Conservation (phyloP, 2,329 filamentous ascomycete species). For the Venturia oleaginea region DNA sequence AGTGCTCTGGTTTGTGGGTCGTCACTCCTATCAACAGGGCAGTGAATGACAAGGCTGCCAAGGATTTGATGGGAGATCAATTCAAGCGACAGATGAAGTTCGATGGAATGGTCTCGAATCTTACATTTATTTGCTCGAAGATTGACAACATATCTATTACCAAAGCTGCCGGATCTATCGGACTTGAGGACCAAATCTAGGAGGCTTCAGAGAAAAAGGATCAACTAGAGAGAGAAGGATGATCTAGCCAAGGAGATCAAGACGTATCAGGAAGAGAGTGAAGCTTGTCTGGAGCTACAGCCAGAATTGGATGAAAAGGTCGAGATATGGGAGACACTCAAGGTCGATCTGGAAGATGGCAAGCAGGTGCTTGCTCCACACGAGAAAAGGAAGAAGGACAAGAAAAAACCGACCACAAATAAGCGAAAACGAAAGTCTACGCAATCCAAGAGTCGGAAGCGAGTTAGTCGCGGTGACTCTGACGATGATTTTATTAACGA, state of each 20-base stretch:
- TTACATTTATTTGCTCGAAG: conserved; percentile 56
- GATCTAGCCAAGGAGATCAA: conserved; percentile 17
- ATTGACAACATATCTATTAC: conserved; percentile 50
- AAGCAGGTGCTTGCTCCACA: conserved; percentile 34
- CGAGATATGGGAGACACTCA: conserved; percentile 37
- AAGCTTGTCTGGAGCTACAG: conserved; percentile 25
- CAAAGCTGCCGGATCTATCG: conserved; percentile 34
- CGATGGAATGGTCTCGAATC: conserved; percentile 44
- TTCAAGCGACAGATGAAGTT: conserved; percentile 53
- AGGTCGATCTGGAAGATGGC: conserved; percentile 31
- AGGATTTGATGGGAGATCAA: conserved; percentile 45
- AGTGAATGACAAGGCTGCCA: conserved; percentile 51
- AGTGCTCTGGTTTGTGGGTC: conserved; percentile 52
- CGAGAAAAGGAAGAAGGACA: conserved; percentile 16
- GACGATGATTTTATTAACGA: conserved; percentile 19
- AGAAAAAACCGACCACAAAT: conserved; percentile 16
- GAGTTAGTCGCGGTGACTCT: conserved; percentile 16
- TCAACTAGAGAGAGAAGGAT: conserved; percentile 21
- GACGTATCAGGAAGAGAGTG: conserved; percentile 21
- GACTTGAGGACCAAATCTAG: conserved; percentile 26
- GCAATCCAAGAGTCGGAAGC: neutral
- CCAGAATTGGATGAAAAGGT: conserved; percentile 34
- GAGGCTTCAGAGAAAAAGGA: conserved; percentile 16
- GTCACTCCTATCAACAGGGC: conserved; percentile 53
- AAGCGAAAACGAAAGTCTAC: conserved; percentile 35